Evolutionary conservation across 1,284 basidiomycete genomes (phyloP).

Genomic region (Ganoderma lucidum): DNA sequence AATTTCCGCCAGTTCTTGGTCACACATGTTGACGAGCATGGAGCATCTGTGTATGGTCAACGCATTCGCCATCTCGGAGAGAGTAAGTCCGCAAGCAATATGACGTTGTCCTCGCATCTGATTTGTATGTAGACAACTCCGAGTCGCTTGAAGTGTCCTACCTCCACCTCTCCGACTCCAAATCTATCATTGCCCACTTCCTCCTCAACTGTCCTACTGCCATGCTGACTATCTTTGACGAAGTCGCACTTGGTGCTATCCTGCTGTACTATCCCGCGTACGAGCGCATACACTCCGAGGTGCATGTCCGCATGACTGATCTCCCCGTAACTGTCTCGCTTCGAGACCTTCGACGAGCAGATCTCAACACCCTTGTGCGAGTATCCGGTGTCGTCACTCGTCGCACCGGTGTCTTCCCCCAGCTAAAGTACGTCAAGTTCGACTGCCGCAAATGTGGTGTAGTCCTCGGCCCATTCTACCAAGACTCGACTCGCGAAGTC

Average conservation of each 20-base stretch:
- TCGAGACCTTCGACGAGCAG: constrained; percentile 91
- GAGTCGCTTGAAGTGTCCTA: constrained; percentile 98
- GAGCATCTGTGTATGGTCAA: constrained; percentile 93
- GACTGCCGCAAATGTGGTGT: constrained; percentile 95
- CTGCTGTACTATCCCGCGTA: constrained; percentile 97
- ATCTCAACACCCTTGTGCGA: constrained; percentile 96
- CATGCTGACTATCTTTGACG: constrained; percentile 96
- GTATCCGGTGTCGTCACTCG: constrained; percentile 98
- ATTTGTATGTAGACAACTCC: constrained; percentile 76
- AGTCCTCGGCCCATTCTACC: constrained; percentile 95
- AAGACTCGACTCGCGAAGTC: constrained; percentile 95
- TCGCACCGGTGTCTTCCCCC: constrained; percentile 96
- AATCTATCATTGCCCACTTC: constrained; percentile 97
- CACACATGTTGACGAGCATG: constrained; percentile 93
- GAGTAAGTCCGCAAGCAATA: constrained; percentile 62
- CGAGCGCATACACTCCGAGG: constrained; percentile 96
- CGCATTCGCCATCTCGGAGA: constrained; percentile 95
- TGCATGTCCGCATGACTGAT: constrained; percentile 97
- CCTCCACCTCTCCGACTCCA: constrained; percentile 88
- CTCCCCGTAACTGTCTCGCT: constrained; percentile 90
- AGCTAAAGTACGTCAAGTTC: constrained; percentile 99
- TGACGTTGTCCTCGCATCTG: constrained; percentile 1
- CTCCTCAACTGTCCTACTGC: constrained; percentile 93
- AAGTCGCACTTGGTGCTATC: constrained; percentile 94
- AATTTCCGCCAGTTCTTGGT: constrained; percentile 97